Conservation (phyloP, 768 basidiomycete species). For the Hericium coralloides region DNA sequence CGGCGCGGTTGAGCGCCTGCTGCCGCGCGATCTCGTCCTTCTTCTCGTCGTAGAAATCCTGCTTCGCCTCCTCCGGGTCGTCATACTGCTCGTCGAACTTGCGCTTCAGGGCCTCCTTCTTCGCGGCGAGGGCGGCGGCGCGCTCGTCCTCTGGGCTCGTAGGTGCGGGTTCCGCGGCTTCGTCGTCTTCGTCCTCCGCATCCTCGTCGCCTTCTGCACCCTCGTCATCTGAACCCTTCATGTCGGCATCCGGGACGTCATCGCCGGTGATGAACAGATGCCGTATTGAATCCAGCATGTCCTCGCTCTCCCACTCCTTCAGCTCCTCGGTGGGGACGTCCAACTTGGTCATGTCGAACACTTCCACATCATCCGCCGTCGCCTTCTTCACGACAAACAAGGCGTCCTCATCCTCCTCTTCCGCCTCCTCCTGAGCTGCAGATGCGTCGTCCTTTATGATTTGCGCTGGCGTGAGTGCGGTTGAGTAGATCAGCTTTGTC, state of each 20-base stretch:
- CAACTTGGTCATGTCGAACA: constrained; percentile 68
- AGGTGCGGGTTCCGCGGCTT: constrained; percentile 10
- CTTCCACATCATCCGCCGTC: constrained; percentile 28
- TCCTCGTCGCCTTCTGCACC: constrained; percentile 34
- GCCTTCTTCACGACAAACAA: constrained; percentile 58
- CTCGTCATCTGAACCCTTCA: constrained; percentile 26
- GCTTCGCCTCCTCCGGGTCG: constrained; percentile 67
- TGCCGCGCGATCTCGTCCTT: constrained; percentile 90
- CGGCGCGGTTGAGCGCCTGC: constrained; percentile 70
- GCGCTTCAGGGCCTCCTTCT: constrained; percentile 86
- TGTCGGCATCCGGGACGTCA: constrained; percentile 16
- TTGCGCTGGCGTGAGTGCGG: constrained; percentile 57
- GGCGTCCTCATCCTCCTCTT: constrained; percentile 50
- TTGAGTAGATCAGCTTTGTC: constrained; percentile 79
- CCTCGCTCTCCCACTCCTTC: constrained; percentile 78
- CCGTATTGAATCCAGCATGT: constrained; percentile 77
- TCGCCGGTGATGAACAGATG: constrained; percentile 85
- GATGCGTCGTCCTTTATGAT: constrained; percentile 39
- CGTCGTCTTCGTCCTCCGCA: constrained; percentile 25
- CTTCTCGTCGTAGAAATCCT: constrained; percentile 85
- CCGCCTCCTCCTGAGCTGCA: constrained; percentile 7
- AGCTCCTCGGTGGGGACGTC: constrained; percentile 38
- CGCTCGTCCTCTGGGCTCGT: constrained; percentile 27
- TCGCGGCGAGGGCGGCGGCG: constrained; percentile 57
- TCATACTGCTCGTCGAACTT: constrained; percentile 98